Base-by-base conservation (phyloP, 2,329 filamentous ascomycete genomes). In the Exserohilum rostratum region DNA sequence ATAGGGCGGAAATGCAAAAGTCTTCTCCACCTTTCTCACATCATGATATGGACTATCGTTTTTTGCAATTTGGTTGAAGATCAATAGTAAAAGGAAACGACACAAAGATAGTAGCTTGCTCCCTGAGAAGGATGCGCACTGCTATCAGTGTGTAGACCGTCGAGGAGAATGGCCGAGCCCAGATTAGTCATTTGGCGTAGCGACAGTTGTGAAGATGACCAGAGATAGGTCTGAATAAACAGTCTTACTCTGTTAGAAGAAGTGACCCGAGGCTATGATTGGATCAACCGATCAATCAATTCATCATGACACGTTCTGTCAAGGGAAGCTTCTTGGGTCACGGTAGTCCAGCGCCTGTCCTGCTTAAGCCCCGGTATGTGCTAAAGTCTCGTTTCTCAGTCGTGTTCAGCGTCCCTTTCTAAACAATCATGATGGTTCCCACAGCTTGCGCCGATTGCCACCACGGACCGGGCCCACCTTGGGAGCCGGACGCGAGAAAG, bases 391-490 rank as follows among this genome's bases (percentile, higher is more conserved):
- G 13, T 52, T 44, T 50, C 33, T 40, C 22, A 43, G 22, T 55
- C 35, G n/a, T 6, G 15, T 43, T 37, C 25, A 35, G 35, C 50
- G 53, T 50, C 42, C 27, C 46, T 30, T 27, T 43, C 43, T 18
- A 13, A 35, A 48, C 44, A 46, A 46, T 43, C 30, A 31, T 22
- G 25, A 17, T 29, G 38, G 33, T 57, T 77, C 75, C 75, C 75
- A 77, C 15, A 77, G 64, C 52, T 72, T 73, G 27, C 74, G 65
- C 20, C 69, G 61, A 33, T 66, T 71, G 25, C 74, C 75, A 42
- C 66, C 64, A 39, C 75, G 73, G 4, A 66, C 54, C 11, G 68
- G 65, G 35, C 60, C 66, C 6, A 62, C 62, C 31, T 68, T 68
- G 12, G 65, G 60, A n/a, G 60, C 52, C 11, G 75, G 73, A 31